These are phyloP conservation scores for Candida mattraensis DNA, from an alignment of 805 yeast species.

Conservation along the genomic window DNA sequence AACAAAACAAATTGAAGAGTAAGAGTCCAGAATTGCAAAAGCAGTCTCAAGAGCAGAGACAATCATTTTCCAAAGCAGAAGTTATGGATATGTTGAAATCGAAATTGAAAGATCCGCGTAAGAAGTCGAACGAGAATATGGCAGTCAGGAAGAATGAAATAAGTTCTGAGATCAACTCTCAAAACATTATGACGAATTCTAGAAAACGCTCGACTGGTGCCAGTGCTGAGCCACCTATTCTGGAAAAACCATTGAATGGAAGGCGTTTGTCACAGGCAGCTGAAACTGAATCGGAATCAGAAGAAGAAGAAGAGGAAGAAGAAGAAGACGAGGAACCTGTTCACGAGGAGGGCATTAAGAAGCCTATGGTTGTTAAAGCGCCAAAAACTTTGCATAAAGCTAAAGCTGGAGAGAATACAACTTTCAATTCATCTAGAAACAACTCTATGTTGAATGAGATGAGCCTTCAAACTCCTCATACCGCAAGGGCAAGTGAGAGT, in stretches of 20 bases:
- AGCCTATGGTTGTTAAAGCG: constrained; percentile 46
- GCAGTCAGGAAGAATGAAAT: constrained; percentile 28
- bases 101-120: constrained; percentile 25
- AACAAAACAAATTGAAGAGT: neutral
- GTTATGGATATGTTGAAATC: constrained; percentile 20
- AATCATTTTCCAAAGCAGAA: constrained; percentile 14
- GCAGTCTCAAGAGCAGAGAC: neutral
- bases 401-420: too few species aligned
- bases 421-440: constrained; percentile 8
- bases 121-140: constrained; percentile 26
- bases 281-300: constrained; percentile 18
- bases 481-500: too few species aligned
- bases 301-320: constrained; percentile 24
- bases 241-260: constrained; percentile 10
- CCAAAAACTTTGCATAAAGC: constrained; percentile 32
- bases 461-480: too few species aligned
- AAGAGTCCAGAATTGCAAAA: neutral
- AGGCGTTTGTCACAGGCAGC: constrained; percentile 8
- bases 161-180: constrained; percentile 25
- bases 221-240: neutral
- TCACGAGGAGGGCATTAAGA: constrained; percentile 26
- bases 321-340: constrained; percentile 19
- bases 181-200: constrained; percentile 21
- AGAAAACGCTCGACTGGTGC: constrained; percentile 14
- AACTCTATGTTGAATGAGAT: constrained; percentile 8